Evolutionary conservation across 495 filamentous ascomycete species (phyloP), one percentile per base, ranked within the genome.

Genomic region (Aspergillus sclerotioniger): DNA sequence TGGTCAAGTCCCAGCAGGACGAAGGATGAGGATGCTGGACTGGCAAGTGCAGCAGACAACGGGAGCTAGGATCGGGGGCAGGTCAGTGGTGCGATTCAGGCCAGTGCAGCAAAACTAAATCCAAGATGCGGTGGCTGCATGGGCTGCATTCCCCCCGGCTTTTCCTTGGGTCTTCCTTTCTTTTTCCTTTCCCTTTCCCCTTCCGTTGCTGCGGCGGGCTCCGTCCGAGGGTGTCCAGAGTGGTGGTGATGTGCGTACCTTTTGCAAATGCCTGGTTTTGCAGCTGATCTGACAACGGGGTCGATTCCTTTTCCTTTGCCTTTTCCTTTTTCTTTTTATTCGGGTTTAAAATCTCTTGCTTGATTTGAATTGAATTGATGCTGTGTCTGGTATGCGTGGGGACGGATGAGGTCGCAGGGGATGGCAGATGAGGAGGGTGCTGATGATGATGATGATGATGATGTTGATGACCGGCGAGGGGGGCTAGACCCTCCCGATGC

Each of bases 401-500:
- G n/a, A n/a, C n/a, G n/a, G n/a, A n/a, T n/a, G n/a, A n/a, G n/a
- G n/a, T n/a, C n/a, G n/a, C n/a, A n/a, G n/a, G n/a, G n/a, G n/a
- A n/a, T n/a, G n/a, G 41, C 16, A 54, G 37, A 19, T 15, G 20
- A 28, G 20, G 32, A 16, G 54, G 32, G 19, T 49, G 53, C 9
- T 51, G 45, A 55, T 56, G 47, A 50, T 46, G 52, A 31, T 52
- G 60, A 46, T 45, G 44, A 33, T 56, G 53, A 17, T 47, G 44
- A 56, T 53, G 54, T 29, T 51, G 37, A 17, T 51, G 32, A 35
- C 51, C 35, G 21, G 31, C 19, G 29, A 57, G 51, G 33, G 66
- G 66, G 68, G 63, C 63, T 67, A 71, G 66, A 71, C 68, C 68
- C 68, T 71, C 66, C 66, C 60, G 53, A 60, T 62, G 66, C 62